phyloP scores from a whole-genome alignment of 106 monocot genomes.

The Apostasia ramifera region DNA sequence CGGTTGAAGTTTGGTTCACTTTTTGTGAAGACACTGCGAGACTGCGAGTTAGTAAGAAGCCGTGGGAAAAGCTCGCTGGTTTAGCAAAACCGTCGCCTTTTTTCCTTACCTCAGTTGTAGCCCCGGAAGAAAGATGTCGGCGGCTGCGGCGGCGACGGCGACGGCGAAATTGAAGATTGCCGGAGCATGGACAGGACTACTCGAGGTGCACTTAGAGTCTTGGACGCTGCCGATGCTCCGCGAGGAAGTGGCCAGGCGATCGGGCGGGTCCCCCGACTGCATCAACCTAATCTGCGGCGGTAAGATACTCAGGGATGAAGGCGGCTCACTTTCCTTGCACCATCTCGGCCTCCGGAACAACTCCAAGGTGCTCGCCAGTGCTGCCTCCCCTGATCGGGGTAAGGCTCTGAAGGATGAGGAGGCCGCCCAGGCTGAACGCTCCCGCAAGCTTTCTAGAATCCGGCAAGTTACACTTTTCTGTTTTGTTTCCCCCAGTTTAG shows the following conservation, averaged over 20 bases:
- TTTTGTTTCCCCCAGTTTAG: not conserved
- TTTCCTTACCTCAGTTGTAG: no score
- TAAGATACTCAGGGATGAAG: slow-evolving; percentile 50
- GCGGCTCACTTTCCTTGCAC: slow-evolving; percentile 17
- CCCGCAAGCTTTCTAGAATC: slow-evolving; percentile 44
- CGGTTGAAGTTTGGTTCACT: no score
- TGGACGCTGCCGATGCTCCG: slow-evolving; percentile 78
- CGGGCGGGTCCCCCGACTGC: slow-evolving; percentile 24
- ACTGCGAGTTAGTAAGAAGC: no score
- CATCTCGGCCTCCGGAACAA: slow-evolving; percentile 63
- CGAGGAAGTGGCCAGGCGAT: slow-evolving; percentile 46
- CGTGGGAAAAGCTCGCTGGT: no score
- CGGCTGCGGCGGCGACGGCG: not conserved
- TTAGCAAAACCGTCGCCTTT: no score
- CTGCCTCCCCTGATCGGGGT: slow-evolving; percentile 30
- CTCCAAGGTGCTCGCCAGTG: slow-evolving; percentile 64
- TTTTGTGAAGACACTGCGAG: no score
- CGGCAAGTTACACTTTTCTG: slow-evolving; percentile 13
- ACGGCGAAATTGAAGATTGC: slow-evolving; percentile 51
- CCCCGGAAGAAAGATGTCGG: not conserved
- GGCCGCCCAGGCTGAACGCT: slow-evolving; percentile 48
- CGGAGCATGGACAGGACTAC: slow-evolving; percentile 60
- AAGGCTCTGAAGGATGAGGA: slow-evolving; percentile 28
- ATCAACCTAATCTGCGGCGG: slow-evolving; percentile 80
- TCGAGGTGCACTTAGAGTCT: slow-evolving; percentile 49